Evolutionary conservation across 805 yeast genomes (phyloP).

Genomic region (Yarrowia bubula): DNA sequence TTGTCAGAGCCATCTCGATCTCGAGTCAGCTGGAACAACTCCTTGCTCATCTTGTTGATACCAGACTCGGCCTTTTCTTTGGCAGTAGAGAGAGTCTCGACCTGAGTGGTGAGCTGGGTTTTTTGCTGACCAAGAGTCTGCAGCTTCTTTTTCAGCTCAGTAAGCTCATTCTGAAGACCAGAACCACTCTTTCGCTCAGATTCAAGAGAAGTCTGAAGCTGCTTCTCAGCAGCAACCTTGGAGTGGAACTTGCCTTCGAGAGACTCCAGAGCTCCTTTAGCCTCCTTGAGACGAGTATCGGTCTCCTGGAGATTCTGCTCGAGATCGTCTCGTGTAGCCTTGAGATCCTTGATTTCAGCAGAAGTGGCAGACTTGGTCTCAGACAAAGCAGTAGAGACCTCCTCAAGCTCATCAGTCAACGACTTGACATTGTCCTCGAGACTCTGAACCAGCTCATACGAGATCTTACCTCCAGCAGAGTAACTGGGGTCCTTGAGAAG

Average conservation of each 20-base stretch:
- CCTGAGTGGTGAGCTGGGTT: conserved; percentile 40
- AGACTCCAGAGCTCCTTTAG: background rate
- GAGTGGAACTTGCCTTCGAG: conserved; percentile 28
- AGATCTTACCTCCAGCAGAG: conserved; percentile 66
- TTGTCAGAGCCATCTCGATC: conserved; percentile 53
- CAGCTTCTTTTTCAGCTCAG: conserved; percentile 32
- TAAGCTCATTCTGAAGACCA: conserved; percentile 31
- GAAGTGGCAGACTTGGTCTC: conserved; percentile 35
- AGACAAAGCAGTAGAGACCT: conserved; percentile 34
- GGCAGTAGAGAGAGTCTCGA: conserved; percentile 42
- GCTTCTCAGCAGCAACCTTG: conserved; percentile 20
- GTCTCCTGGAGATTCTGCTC: conserved; percentile 42
- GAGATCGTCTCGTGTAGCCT: conserved; percentile 34
- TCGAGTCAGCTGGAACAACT: conserved; percentile 62
- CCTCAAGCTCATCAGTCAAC: conserved; percentile 31
- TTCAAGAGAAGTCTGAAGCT: background rate
- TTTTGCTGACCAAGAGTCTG: conserved; percentile 31
- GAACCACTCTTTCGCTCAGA: conserved; percentile 23
- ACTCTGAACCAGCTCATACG: conserved; percentile 55
- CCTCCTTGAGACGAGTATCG: conserved; percentile 37
- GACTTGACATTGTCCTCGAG: conserved; percentile 37
- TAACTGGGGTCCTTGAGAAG: conserved; percentile 68
- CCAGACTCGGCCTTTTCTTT: conserved; percentile 78
- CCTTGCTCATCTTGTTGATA: conserved; percentile 85
- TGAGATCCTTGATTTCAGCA: conserved; percentile 36